A percentile compares a stretch with the other conserved stretches of the same genome.
Conservation (phyloP, 805 yeast species). For the Zygotorulaspora florentina region DNA sequence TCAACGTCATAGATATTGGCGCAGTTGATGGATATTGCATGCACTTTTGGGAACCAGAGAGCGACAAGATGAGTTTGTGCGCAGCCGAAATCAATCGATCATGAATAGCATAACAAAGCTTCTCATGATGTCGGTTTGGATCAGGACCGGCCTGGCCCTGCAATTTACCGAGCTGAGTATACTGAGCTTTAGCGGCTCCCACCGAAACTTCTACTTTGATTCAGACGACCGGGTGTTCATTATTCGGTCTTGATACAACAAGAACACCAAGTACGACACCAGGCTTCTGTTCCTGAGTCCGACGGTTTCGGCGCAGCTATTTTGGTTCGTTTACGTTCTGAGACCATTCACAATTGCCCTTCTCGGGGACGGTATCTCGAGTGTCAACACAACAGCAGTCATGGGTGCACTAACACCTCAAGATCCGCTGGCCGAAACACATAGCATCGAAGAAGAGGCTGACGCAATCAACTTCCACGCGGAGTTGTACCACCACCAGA, state of each 20-base stretch:
- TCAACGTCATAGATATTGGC: not conserved
- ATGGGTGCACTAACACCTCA: conserved; percentile 1
- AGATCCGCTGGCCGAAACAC: not conserved
- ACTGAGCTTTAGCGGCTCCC: not conserved
- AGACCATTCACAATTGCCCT: not conserved
- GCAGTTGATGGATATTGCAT: not conserved
- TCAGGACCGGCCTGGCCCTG: conserved; percentile 1
- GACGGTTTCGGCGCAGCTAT: not conserved
- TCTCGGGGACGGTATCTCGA: not conserved
- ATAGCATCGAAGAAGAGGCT: not conserved
- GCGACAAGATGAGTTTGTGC: not conserved
- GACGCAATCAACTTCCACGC: not conserved
- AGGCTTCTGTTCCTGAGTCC: not conserved
- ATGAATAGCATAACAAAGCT: not conserved
- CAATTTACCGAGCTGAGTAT: conserved; percentile 1
- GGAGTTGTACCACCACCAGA: conserved; percentile 2
- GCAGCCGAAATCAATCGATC: not conserved
- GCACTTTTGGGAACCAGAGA: not conserved
- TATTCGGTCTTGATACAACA: conserved; percentile 1
- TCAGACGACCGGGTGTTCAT: conserved; percentile 2
- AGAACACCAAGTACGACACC: conserved; percentile 1
- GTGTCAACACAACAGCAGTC: not conserved
- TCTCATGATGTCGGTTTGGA: conserved; percentile 1
- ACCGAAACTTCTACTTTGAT: not conserved
- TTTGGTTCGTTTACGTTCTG: conserved; percentile 1